Base-by-base conservation (phyloP, 2,329 filamentous ascomycete species). In the Dryadomyces sulphureus region DNA sequence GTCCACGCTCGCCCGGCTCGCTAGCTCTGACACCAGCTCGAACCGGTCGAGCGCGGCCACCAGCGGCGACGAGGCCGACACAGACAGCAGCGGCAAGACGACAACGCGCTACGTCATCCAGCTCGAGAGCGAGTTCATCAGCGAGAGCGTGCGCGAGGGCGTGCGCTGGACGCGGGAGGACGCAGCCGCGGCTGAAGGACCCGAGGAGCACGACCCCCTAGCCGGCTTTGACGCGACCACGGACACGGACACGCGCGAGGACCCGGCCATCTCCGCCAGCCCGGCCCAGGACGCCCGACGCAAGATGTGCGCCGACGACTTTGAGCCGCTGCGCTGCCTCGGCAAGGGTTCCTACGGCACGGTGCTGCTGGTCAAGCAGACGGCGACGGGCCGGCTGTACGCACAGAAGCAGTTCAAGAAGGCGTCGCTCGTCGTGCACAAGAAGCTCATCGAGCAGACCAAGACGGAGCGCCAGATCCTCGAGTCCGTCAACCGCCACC, bases 351-450 rank as follows among this genome's bases (percentile, higher is more conserved):
- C 92, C 14, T 98, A 92, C 60, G 92, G 92, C 32, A 98, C 90
- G 0, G 93, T 98, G 11, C 68, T 94, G 40, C 73, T 98, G 24
- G 93, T 98, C 50, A 92, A 89, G 65, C 90, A 98, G 65, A 79
- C 78, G 43, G 68, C 77, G 25, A 95, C 89, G 2, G 92, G 92
- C 38, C 81, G 85, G 38, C 75, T 98, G 5, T 98, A 89, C 58
- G 93, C 92, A 1, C 93, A 98, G 67, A 98, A 98, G 69, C 90
- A 96, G 64, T 92, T 98, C 66, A 92, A 90, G 62, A 98, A 98
- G 66, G 92, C 93, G 0, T 94, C 88, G 8, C 69, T 98, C 45
- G 87, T 89, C 1, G 86, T 98, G 35, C 89, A 95, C 65, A 95
- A 94, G 72, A 88, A 89, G 61, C 75, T 96, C 27, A 79, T 98